Percentiles rank a stretch among this genome's conserved stretches.
These are phyloP conservation scores for Scedosporium minutisporum DNA, from an alignment of 2,329 filamentous ascomycete species.

Conservation along the genomic window DNA sequence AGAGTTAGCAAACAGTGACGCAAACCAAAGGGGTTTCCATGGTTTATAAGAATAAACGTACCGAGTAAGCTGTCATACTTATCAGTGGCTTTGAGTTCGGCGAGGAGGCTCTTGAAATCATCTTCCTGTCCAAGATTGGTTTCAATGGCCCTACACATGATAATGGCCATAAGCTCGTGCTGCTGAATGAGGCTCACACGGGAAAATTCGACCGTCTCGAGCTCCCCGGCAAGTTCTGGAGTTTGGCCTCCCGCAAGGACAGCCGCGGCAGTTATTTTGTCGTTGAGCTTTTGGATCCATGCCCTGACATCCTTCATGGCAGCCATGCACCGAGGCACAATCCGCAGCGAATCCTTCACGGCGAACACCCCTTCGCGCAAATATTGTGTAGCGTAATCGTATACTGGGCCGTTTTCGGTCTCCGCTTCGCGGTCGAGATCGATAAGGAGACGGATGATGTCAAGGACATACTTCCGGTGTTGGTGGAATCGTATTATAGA, in stretches of 20 bases:
- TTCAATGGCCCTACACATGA: slow-evolving; percentile 70
- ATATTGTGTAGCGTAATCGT: background rate
- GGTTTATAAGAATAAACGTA: slow-evolving; percentile 20
- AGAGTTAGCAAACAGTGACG: background rate
- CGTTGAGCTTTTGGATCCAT: slow-evolving; percentile 66
- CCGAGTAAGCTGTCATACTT: slow-evolving; percentile 60
- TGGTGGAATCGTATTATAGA: slow-evolving; percentile 84
- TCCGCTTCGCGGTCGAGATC: slow-evolving; percentile 46
- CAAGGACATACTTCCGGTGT: slow-evolving; percentile 70
- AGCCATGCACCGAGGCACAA: slow-evolving; percentile 64
- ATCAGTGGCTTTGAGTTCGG: slow-evolving; percentile 58
- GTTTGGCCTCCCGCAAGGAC: slow-evolving; percentile 59
- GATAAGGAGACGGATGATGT: slow-evolving; percentile 73
- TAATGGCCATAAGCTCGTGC: slow-evolving; percentile 79
- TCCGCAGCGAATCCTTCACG: slow-evolving; percentile 45
- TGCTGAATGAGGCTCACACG: slow-evolving; percentile 73
- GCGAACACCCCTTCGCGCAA: slow-evolving; percentile 40
- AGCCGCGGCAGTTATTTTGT: slow-evolving; percentile 65
- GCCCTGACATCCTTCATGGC: slow-evolving; percentile 67
- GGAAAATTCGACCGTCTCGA: slow-evolving; percentile 74
- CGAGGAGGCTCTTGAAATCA: slow-evolving; percentile 67
- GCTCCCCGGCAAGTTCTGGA: slow-evolving; percentile 45
- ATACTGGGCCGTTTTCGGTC: slow-evolving; percentile 23
- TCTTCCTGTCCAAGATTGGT: slow-evolving; percentile 58
- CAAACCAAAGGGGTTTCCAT: slow-evolving; percentile 8